These are phyloP conservation scores for Ophiocordyceps unilateralis DNA, from an alignment of 2,329 filamentous ascomycete species.

Conservation along the genomic window DNA sequence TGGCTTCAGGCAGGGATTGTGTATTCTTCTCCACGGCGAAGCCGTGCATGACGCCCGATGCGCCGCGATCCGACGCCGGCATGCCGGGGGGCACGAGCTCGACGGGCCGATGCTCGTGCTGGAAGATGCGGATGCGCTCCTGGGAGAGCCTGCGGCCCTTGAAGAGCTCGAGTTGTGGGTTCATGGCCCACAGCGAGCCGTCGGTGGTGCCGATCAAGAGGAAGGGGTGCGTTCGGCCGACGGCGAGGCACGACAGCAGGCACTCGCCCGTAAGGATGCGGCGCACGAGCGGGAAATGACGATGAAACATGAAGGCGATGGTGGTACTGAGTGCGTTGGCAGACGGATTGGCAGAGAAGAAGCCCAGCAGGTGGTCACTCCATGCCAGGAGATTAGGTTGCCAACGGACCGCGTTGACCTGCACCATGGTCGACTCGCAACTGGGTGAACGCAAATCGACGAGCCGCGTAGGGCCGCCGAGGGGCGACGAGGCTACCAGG, in stretches of 20 bases:
- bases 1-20: conserved; percentile 24
- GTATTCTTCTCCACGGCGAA: conserved; percentile 32
- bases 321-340: conserved; percentile 34
- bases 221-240: conserved; percentile 34
- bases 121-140: conserved; percentile 25
- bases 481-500: conserved; percentile 34
- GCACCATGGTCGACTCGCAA: conserved; percentile 34
- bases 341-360: conserved; percentile 33
- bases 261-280: conserved; percentile 33
- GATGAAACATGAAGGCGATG: conserved; percentile 33
- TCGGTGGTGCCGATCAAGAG: conserved; percentile 35
- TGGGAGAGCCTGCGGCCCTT: conserved; percentile 14
- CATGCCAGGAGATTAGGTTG: conserved; percentile 36
- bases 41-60: conserved; percentile 32
- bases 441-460: conserved; percentile 35
- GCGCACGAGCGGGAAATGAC: conserved; percentile 34
- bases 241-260: conserved; percentile 30
- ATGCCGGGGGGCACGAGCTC: conserved; percentile 12
- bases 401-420: conserved; percentile 30
- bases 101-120: conserved; percentile 32
- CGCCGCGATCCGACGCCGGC: conserved; percentile 21
- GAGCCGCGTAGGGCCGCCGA: conserved; percentile 34
- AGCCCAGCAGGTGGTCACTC: conserved; percentile 38
- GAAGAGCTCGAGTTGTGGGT: conserved; percentile 20
- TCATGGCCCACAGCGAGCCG: conserved; percentile 32